phyloP scores from a whole-genome alignment of 495 filamentous ascomycete species.

The Xylaria intraflava region DNA sequence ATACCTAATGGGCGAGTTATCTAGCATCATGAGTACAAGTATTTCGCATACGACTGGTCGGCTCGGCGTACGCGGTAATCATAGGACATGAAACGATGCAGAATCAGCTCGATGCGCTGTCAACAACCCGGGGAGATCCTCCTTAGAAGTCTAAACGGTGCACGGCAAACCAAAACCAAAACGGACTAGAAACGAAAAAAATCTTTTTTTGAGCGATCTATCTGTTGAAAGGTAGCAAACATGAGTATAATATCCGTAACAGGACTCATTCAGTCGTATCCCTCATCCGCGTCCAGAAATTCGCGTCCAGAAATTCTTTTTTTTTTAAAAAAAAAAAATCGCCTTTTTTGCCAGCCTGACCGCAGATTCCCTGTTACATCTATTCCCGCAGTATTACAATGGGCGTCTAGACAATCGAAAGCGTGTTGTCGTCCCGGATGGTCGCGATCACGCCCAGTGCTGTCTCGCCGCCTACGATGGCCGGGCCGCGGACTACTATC shows the following conservation, averaged over 20 bases:
- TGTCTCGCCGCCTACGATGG: slow-evolving; percentile 58
- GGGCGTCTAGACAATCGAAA: slow-evolving; percentile 35
- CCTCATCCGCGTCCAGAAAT: not conserved
- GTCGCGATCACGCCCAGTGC: slow-evolving; percentile 51
- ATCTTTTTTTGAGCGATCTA: too few species aligned
- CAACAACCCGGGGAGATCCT: too few species aligned
- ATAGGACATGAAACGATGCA: not conserved
- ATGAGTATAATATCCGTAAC: not conserved
- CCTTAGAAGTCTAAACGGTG: too few species aligned
- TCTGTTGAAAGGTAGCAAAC: not conserved
- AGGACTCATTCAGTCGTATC: not conserved
- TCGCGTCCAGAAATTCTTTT: not conserved
- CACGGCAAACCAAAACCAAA: too few species aligned
- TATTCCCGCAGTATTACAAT: not conserved
- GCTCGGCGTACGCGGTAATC: not conserved
- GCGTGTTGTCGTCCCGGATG: slow-evolving; percentile 49
- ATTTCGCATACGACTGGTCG: not conserved
- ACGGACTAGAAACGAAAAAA: too few species aligned
- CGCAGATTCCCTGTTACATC: not conserved
- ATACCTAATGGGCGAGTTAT: not conserved
- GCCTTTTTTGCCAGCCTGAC: too few species aligned
- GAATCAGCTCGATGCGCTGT: not conserved
- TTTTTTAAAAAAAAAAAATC: too few species aligned
- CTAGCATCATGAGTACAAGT: not conserved
- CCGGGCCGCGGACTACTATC: slow-evolving; percentile 60